These are phyloP conservation scores for Mycena filopes DNA, from an alignment of 768 basidiomycete genomes.

Conservation along the genomic window DNA sequence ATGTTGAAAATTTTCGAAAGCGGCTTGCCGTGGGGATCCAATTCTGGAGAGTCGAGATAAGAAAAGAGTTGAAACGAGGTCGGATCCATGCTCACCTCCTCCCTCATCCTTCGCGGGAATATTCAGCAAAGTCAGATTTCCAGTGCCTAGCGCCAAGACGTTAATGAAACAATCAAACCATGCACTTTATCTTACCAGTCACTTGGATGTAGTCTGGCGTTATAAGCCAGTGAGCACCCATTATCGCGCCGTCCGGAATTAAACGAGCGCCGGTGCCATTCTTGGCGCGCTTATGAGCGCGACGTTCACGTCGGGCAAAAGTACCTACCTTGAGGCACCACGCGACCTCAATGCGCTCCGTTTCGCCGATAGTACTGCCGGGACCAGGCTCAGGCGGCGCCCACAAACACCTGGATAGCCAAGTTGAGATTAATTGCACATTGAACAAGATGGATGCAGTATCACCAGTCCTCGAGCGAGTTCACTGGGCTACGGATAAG, in stretches of 20 bases:
- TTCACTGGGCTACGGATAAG: conserved; percentile 12
- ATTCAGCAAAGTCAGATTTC: conserved; percentile 74
- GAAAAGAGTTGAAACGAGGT: not conserved
- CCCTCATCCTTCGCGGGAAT: conserved; percentile 67
- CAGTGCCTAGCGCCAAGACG: conserved; percentile 56
- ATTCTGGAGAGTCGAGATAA: conserved; percentile 44
- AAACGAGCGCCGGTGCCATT: conserved; percentile 69
- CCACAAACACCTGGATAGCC: conserved; percentile 64
- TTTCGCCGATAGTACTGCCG: conserved; percentile 65
- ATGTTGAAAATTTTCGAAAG: no score
- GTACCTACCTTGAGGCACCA: conserved; percentile 53
- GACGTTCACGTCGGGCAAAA: not conserved
- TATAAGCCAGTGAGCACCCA: conserved; percentile 73
- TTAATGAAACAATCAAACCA: conserved; percentile 35
- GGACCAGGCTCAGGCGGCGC: conserved; percentile 60
- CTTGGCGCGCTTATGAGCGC: conserved; percentile 42
- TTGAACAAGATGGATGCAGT: not conserved
- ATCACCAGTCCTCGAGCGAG: conserved; percentile 29
- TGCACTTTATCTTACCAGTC: conserved; percentile 53
- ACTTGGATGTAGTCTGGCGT: conserved; percentile 83
- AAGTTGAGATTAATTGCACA: conserved; percentile 40
- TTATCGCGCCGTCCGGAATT: conserved; percentile 79
- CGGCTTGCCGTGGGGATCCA: conserved; percentile 70
- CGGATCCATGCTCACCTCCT: conserved; percentile 44
- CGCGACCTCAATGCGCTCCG: conserved; percentile 61